Conservation (phyloP, 192 early-diverging fungal genomes). For the Podila clonocystis region DNA sequence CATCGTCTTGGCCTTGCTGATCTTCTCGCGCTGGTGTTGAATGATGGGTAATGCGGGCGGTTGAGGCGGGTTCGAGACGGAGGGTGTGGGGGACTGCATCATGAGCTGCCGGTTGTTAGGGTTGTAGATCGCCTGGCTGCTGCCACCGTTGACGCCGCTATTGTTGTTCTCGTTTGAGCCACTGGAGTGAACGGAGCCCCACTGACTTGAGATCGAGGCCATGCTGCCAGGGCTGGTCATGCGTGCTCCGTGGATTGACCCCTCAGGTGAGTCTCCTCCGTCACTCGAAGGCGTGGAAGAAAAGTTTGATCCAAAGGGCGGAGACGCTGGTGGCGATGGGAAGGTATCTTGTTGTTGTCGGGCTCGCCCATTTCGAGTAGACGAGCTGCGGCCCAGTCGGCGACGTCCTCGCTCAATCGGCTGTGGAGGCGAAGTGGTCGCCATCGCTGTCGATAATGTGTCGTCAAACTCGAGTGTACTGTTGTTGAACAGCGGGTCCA, state of each 20-base stretch:
- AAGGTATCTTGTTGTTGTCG: slow-evolving; percentile 1
- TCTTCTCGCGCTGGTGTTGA: slow-evolving; percentile 47
- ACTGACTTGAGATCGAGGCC: slow-evolving; percentile 41
- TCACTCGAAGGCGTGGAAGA: slow-evolving; percentile 24
- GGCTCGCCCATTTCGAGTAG: background rate
- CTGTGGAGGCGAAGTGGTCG: background rate
- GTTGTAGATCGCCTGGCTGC: background rate
- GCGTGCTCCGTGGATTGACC: slow-evolving; percentile 17
- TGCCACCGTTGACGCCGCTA: background rate
- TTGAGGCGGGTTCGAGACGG: background rate
- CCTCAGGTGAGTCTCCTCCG: slow-evolving; percentile 33
- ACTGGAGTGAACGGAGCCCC: slow-evolving; percentile 29
- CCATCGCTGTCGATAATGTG: background rate
- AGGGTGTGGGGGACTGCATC: slow-evolving; percentile 20
- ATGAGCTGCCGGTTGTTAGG: slow-evolving; percentile 15
- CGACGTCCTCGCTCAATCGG: slow-evolving; percentile 16
- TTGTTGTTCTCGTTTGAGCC: slow-evolving; percentile 13
- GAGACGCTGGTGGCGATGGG: slow-evolving; percentile 40
- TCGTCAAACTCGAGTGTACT: background rate
- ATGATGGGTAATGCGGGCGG: slow-evolving; percentile 15
- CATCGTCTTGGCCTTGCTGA: slow-evolving; percentile 35
- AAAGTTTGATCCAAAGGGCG: slow-evolving; percentile 21
- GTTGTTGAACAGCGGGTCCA: slow-evolving; percentile 15
- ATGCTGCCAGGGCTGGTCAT: slow-evolving; percentile 42
- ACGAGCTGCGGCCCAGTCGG: background rate